Percentiles rank a stretch among this genome's conserved stretches.
phyloP scores from a whole-genome alignment of 2,329 filamentous ascomycete species.

The Cryphonectria parasitica region DNA sequence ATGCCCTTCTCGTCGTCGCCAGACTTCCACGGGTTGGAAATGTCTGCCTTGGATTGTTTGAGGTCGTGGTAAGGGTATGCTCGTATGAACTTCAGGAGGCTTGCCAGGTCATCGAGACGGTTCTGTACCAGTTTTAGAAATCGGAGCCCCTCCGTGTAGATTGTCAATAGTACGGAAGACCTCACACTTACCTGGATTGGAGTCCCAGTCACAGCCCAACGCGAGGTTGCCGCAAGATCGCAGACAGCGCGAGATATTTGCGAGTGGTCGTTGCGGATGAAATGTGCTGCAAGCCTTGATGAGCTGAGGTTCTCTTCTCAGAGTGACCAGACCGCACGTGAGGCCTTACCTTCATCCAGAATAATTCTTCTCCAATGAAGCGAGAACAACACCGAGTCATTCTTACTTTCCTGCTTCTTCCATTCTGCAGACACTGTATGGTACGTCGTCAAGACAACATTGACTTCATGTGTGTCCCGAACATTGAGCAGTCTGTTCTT shows the following conservation, averaged over 20 bases:
- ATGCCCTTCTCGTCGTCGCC: constrained; percentile 43
- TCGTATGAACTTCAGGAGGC: constrained; percentile 48
- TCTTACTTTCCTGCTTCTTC: constrained; percentile 23
- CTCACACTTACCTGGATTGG: constrained; percentile 41
- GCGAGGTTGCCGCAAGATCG: constrained; percentile 39
- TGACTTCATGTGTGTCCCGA: constrained; percentile 26
- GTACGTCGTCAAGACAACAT: constrained; percentile 47
- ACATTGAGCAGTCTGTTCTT: constrained; percentile 32
- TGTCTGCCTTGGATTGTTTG: constrained; percentile 44
- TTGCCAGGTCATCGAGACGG: constrained; percentile 45
- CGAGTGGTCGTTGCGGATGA: constrained; percentile 43
- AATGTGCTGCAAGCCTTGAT: constrained; percentile 40
- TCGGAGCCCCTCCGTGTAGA: no score
- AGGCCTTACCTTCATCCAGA: constrained; percentile 43
- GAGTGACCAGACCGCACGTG: background rate
- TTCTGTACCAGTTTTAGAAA: constrained; percentile 39
- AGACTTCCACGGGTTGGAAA: constrained; percentile 44
- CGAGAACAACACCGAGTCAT: constrained; percentile 38
- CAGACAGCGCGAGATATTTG: constrained; percentile 44
- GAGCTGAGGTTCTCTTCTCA: background rate
- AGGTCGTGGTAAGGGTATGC: constrained; percentile 46
- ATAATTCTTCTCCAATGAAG: constrained; percentile 45
- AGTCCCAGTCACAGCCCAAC: constrained; percentile 55
- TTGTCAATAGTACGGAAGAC: background rate
- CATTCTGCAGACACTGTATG: constrained; percentile 45